Conservation (phyloP, 306 rosid genomes). For the Malus domestica region DNA sequence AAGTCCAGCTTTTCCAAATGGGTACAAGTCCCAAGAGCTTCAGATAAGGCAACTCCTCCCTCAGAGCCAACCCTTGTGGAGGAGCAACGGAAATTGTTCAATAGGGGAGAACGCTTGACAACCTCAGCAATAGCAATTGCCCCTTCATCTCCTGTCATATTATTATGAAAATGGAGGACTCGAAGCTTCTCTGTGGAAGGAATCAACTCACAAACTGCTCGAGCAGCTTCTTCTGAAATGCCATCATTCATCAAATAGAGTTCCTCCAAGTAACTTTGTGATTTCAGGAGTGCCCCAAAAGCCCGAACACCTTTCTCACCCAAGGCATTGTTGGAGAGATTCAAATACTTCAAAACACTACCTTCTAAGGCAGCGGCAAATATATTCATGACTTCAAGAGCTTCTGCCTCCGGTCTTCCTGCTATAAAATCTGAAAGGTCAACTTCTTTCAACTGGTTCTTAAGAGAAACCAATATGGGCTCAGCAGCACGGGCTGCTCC, state of each 20-base stretch:
- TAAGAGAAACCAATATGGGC: slow-evolving; percentile 59
- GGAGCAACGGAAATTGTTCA: slow-evolving; percentile 83
- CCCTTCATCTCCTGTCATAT: slow-evolving; percentile 85
- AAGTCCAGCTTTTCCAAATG: slow-evolving; percentile 73
- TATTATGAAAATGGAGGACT: slow-evolving; percentile 73
- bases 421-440: slow-evolving; percentile 82
- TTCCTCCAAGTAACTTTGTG: slow-evolving; percentile 67
- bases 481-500: slow-evolving; percentile 63
- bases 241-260: slow-evolving; percentile 85
- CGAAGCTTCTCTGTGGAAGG: slow-evolving; percentile 73
- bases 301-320: slow-evolving; percentile 94
- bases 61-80: slow-evolving; percentile 66
- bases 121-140: slow-evolving; percentile 66
- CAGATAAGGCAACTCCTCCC: slow-evolving; percentile 78
- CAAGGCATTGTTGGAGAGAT: slow-evolving; percentile 81
- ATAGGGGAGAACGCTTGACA: slow-evolving; percentile 54
- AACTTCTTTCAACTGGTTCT: slow-evolving; percentile 70
- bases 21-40: slow-evolving; percentile 51
- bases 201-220: slow-evolving; percentile 66
- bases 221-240: slow-evolving; percentile 84
- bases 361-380: slow-evolving; percentile 76
- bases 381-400: slow-evolving; percentile 67
- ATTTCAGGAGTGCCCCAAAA: slow-evolving; percentile 68
- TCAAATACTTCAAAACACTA: slow-evolving; percentile 51
- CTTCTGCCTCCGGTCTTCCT: slow-evolving; percentile 78